Base-by-base conservation (phyloP, 2,329 filamentous ascomycete genomes). In the Pestalotiopsis sp. region DNA sequence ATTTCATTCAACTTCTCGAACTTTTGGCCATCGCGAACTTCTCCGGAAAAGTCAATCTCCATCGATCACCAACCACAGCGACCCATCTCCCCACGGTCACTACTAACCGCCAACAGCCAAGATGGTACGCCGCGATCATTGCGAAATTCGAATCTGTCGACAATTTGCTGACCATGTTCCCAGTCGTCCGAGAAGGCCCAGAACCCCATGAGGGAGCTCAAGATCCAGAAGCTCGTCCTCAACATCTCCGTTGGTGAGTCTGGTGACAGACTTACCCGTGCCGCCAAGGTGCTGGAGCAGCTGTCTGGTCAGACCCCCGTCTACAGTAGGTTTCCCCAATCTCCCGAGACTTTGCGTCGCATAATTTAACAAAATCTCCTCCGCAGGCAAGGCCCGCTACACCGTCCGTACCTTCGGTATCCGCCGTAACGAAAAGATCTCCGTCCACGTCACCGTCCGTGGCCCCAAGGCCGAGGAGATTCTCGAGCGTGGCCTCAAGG, bases 341-440 rank as follows among this genome's bases (percentile, higher is more conserved):
- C 44, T 52, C n/a, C 2, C 14, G n/a, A 26, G 17, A 56, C n/a
- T 60, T 39, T 10, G 17, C 48, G 5, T 24, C 39, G 24, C 22
- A 17, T 26, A 13, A 9, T 59, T 13, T 55, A 22, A 26, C 38
- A 48, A 39, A 24, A 65, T 17, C 61, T 66, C 64, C 66, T 35
- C 59, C 65, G 67, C 80, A 94, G 93, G 92, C 94, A 99, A 99
- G 93, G 96, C 96, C 85, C 94, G 96, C 82, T 99, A 98, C 92
- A 99, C 96, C 78, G 96, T 99, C 90, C 95, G 96, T 88, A 98
- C 95, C 82, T 99, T 99, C 86, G 96, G 96, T 92, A 99, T 99
- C 91, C 95, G 96, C 85, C 95, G 96, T 94, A 99, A 99, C 92
- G 96, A 99, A 86, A 98, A 98, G 93, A 99, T 99, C 81, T 88